Conservation (phyloP, 768 basidiomycete genomes). For the Phylloporus arenicola region DNA sequence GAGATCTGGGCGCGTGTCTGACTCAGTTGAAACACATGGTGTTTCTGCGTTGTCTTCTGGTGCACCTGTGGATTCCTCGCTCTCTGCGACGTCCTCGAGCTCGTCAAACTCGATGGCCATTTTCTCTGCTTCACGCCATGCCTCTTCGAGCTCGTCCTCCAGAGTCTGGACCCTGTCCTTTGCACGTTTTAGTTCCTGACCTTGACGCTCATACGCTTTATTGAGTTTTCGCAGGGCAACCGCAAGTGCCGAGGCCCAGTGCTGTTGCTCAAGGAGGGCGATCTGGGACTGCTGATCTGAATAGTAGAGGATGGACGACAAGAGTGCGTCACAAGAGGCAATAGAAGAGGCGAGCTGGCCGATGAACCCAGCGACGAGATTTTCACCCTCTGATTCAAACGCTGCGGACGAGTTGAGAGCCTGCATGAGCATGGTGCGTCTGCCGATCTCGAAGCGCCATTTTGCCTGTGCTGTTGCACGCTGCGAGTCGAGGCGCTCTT, state of each 20-base stretch:
- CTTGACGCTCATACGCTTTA: conserved; percentile 63
- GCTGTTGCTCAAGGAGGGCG: conserved; percentile 51
- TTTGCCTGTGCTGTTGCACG: conserved; percentile 55
- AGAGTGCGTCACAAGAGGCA: conserved; percentile 51
- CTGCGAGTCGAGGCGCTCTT: conserved; percentile 48
- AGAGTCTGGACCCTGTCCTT: conserved; percentile 48
- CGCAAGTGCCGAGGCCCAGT: conserved; percentile 71
- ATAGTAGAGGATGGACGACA: conserved; percentile 53
- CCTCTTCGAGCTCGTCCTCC: conserved; percentile 70
- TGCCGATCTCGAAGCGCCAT: conserved; percentile 62
- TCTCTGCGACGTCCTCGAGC: conserved; percentile 36
- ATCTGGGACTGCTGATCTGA: conserved; percentile 65
- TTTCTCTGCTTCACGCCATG: conserved; percentile 73
- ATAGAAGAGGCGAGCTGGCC: conserved; percentile 57
- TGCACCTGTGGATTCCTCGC: conserved; percentile 1
- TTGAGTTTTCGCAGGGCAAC: conserved; percentile 79
- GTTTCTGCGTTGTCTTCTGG: neutral
- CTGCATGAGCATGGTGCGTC: conserved; percentile 66
- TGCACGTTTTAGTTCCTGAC: conserved; percentile 47
- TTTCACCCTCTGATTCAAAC: conserved; percentile 33
- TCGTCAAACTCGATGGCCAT: conserved; percentile 71
- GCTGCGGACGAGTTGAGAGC: conserved; percentile 54
- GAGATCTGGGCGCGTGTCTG: conserved; percentile 1
- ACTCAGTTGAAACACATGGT: neutral
- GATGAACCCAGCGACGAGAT: conserved; percentile 40